Evolutionary conservation across 108 stramenopile species (phyloP).

Genomic region (Hondaea fermentalgiana): DNA sequence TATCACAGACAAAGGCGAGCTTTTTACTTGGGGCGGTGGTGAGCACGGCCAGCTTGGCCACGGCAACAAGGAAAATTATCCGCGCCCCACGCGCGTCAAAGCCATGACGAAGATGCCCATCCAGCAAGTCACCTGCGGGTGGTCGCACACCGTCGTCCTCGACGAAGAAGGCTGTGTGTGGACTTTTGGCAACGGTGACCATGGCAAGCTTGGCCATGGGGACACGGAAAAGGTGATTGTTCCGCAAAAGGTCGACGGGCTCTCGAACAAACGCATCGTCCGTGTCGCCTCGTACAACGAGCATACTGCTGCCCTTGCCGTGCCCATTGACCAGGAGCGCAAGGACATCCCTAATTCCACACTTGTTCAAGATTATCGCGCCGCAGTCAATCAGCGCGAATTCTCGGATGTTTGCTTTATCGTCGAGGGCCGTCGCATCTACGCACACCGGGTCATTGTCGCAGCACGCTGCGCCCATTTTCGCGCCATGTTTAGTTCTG

Average conservation of each 20-base stretch:
- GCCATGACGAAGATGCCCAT: conserved; percentile 45
- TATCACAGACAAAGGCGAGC: conserved; percentile 71
- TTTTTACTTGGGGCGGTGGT: conserved; percentile 80
- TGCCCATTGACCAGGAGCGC: conserved; percentile 37
- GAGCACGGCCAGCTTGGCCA: conserved; percentile 83
- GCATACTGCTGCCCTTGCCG: conserved; percentile 78
- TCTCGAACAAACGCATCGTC: conserved; percentile 71
- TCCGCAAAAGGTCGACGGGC: conserved; percentile 72
- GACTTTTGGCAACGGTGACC: conserved; percentile 71
- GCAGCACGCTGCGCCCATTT: conserved; percentile 80
- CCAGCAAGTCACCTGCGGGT: conserved; percentile 70
- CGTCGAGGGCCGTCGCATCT: conserved; percentile 71
- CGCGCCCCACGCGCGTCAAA: conserved; percentile 65
- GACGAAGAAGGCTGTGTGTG: conserved; percentile 63
- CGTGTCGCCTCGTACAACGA: conserved; percentile 93
- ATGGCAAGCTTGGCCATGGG: conserved; percentile 80
- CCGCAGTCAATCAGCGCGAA: conserved; percentile 70
- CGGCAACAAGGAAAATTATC: conserved; percentile 77
- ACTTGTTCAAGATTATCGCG: conserved; percentile 65
- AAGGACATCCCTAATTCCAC: conserved; percentile 69
- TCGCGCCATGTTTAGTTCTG: conserved; percentile 70
- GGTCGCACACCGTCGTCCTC: conserved; percentile 85
- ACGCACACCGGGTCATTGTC: conserved; percentile 85
- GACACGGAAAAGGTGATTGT: conserved; percentile 70
- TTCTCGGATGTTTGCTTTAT: conserved; percentile 83